Conservation (phyloP, 768 basidiomycete genomes). For the Agaricus blazei region DNA sequence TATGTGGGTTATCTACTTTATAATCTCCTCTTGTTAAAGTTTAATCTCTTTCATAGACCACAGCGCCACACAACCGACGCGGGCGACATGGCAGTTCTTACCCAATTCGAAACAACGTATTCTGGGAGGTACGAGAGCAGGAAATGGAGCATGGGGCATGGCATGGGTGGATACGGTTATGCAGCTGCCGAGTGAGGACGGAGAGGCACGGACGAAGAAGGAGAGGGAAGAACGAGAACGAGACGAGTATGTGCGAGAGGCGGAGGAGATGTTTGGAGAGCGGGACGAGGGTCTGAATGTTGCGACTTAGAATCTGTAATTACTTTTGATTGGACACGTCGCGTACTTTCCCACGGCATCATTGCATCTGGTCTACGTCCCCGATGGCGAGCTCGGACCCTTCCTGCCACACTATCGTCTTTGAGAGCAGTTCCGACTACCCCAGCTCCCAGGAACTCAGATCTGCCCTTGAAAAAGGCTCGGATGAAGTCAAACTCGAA, state of each 20-base stretch:
- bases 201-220: not conserved
- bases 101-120: constrained; percentile 43
- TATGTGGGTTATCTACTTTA: constrained; percentile 46
- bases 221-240: constrained; percentile 1
- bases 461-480: constrained; percentile 85
- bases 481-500: constrained; percentile 95
- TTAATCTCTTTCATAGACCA: constrained; percentile 47
- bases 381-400: constrained; percentile 48
- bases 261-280: not conserved
- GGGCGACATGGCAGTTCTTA: constrained; percentile 52
- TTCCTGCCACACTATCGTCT: constrained; percentile 75
- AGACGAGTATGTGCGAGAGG: not conserved
- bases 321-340: constrained; percentile 9
- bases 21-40: not conserved
- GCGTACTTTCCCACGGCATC: constrained; percentile 15
- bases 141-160: constrained; percentile 76
- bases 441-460: constrained; percentile 82
- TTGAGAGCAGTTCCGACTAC: constrained; percentile 66
- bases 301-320: no score
- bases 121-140: constrained; percentile 69
- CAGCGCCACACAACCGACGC: constrained; percentile 71
- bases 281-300: no score
- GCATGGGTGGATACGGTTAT: constrained; percentile 69
- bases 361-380: constrained; percentile 8
- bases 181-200: constrained; percentile 24